Evolutionary conservation across 768 basidiomycete genomes (phyloP), one percentile per base, ranked within the genome.

Genomic region (Pisolithus marmoratus): DNA sequence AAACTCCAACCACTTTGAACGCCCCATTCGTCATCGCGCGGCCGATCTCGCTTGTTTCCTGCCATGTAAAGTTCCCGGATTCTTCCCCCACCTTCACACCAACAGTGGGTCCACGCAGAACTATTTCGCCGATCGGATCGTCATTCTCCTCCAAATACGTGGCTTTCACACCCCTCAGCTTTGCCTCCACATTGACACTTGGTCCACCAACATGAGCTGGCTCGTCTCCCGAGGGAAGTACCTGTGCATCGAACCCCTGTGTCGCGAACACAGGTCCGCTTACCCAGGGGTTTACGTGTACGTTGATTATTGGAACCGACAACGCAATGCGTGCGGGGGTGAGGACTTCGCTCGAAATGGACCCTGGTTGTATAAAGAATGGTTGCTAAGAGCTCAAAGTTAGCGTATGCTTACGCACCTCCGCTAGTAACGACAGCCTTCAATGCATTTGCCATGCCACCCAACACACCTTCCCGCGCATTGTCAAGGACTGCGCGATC

Each of bases 191-290:
- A 60, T 94, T 94, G 49, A 84, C 75, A n/a, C 83, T 79, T 2
- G 94, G 94, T 3, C 92, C 84, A 4, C 93, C 94, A 12, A 81
- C 79, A 53, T 81, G 79, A 14, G 76, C 72, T 8, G 65, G 53
- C 36, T 70, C 67, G 6, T 66, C 58, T 19, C 66, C 64, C 5
- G 65, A 58, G 3, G 79, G 74, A 64, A 91, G 81, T 11, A 83
- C 76, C 68, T 96, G 94, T 23, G 96, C 67, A 64, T 97, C 94
- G 49, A 90, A 79, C 8, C 88, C 83, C 61, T 94, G 88, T 8
- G 89, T 81, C 6, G 89, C 87, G 42, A 94, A 77, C 26, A 94
- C 68, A 0, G 94, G 94, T 3, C 85, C 91, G 2, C 84, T 74
- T 20, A 85, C 83, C 37, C 81, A 68, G 4, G 78, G 78, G 67